phyloP scores from a whole-genome alignment of 768 basidiomycete species.

The Mycena maculata region DNA sequence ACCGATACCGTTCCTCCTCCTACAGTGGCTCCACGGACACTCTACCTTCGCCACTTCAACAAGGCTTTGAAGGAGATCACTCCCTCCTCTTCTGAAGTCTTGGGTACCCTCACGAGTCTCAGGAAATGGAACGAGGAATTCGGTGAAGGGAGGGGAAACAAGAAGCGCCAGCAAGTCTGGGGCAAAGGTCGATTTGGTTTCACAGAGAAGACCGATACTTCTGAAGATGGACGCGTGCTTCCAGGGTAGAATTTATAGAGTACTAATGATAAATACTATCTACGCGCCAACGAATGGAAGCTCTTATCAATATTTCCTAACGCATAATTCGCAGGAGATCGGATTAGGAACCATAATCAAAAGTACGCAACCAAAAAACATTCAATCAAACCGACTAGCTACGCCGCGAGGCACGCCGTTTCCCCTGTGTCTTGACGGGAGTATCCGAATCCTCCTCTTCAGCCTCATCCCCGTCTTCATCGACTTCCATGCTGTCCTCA shows the following conservation, averaged over 20 bases:
- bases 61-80: slow-evolving; percentile 91
- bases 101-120: slow-evolving; percentile 79
- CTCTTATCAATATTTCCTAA: no score
- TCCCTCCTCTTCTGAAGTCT: slow-evolving; percentile 86
- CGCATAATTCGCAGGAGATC: not conserved
- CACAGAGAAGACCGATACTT: slow-evolving; percentile 56
- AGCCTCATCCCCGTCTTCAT: slow-evolving; percentile 54
- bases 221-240: slow-evolving; percentile 60
- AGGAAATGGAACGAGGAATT: slow-evolving; percentile 95
- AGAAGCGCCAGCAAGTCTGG: slow-evolving; percentile 77
- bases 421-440: slow-evolving; percentile 35
- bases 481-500: slow-evolving; percentile 55
- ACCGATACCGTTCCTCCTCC: slow-evolving; percentile 28
- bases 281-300: not conserved
- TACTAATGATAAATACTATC: slow-evolving; percentile 22
- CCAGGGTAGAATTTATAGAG: slow-evolving; percentile 36
- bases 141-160: slow-evolving; percentile 82
- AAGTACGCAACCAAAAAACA: no score
- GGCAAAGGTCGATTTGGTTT: slow-evolving; percentile 93
- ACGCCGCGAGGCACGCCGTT: slow-evolving; percentile 24
- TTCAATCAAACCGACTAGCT: slow-evolving; percentile 1
- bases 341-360: no score
- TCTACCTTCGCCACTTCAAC: slow-evolving; percentile 75
- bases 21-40: slow-evolving; percentile 33
- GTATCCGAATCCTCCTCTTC: slow-evolving; percentile 39